Evolutionary conservation across 1,139 yeast genomes (phyloP).

Genomic region (Suhomyces anneliseae): DNA sequence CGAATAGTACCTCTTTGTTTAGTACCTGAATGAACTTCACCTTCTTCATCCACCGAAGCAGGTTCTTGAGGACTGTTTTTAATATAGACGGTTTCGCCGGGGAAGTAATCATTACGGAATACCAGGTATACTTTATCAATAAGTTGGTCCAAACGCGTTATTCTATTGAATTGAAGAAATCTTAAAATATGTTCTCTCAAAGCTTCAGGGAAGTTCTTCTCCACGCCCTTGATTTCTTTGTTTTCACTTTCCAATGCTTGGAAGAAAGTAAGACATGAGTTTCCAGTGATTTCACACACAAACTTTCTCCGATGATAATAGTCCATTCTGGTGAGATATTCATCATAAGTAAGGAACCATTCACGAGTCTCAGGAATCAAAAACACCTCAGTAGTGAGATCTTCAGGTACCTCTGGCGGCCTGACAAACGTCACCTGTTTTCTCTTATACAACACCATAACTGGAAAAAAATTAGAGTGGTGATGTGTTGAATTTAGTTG

Average conservation of each 20-base stretch:
- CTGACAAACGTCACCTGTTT: constrained; percentile 62
- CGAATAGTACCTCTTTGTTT: constrained; percentile 43
- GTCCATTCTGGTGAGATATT: constrained; percentile 67
- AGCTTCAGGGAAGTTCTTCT: constrained; percentile 84
- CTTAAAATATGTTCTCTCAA: constrained; percentile 87
- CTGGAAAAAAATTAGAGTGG: neutral
- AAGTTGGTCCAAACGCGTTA: constrained; percentile 80
- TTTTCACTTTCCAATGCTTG: constrained; percentile 83
- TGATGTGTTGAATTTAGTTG: neutral
- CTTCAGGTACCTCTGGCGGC: constrained; percentile 57
- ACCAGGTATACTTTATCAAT: constrained; percentile 80
- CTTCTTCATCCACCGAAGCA: constrained; percentile 4
- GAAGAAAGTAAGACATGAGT: constrained; percentile 84
- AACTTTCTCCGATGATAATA: constrained; percentile 75
- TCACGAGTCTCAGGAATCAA: constrained; percentile 81
- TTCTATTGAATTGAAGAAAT: constrained; percentile 76
- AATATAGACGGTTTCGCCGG: constrained; percentile 81
- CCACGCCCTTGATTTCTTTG: constrained; percentile 67
- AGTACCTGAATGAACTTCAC: constrained; percentile 14
- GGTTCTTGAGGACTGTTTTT: constrained; percentile 21
- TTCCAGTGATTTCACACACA: constrained; percentile 95
- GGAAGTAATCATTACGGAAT: constrained; percentile 83
- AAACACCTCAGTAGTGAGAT: constrained; percentile 63
- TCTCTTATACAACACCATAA: constrained; percentile 69
- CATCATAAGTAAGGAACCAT: constrained; percentile 78